Percentiles rank a stretch among this genome's conserved stretches.
Evolutionary conservation across 305 asterid genomes (phyloP).

Genomic region (Monarda citriodora): DNA sequence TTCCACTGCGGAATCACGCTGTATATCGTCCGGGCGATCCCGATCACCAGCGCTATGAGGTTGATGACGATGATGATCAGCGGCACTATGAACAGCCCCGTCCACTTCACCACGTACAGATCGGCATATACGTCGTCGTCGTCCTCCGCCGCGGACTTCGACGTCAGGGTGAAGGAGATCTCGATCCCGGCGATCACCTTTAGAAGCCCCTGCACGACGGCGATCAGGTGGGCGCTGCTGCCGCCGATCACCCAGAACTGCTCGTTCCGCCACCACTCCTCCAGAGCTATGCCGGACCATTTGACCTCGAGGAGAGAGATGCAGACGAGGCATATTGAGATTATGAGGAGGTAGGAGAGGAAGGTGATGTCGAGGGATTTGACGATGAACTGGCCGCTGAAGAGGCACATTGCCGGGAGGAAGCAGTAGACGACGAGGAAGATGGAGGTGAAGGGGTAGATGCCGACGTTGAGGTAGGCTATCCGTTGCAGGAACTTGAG

Average conservation of each 20-base stretch:
- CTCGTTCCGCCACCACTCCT: constrained; percentile 97
- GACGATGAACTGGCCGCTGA: constrained; percentile 90
- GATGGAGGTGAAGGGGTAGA: constrained; percentile 95
- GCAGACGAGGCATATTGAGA: constrained; percentile 61
- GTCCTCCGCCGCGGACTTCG: constrained; percentile 75
- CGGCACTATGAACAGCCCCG: constrained; percentile 78
- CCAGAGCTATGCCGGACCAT: constrained; percentile 96
- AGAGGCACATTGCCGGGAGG: constrained; percentile 91
- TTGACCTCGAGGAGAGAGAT: constrained; percentile 93
- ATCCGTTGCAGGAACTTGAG: constrained; percentile 93
- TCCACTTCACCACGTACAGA: constrained; percentile 87
- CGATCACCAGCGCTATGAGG: constrained; percentile 69
- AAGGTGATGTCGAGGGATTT: constrained; percentile 50
- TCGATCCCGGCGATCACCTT: constrained; percentile 91
- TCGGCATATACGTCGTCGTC: constrained; percentile 85
- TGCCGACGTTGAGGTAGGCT: constrained; percentile 92
- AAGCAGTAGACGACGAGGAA: constrained; percentile 87
- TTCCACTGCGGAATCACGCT: constrained; percentile 94
- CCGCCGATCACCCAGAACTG: constrained; percentile 99
- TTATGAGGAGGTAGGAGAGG: constrained; percentile 67
- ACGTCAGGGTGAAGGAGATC: constrained; percentile 81
- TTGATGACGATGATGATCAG: constrained; percentile 59
- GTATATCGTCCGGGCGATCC: constrained; percentile 62
- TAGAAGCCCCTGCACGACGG: constrained; percentile 87
- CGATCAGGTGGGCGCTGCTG: constrained; percentile 84